Evolutionary conservation across 2,329 filamentous ascomycete species (phyloP).

Genomic region (Xylariaceae sp.): DNA sequence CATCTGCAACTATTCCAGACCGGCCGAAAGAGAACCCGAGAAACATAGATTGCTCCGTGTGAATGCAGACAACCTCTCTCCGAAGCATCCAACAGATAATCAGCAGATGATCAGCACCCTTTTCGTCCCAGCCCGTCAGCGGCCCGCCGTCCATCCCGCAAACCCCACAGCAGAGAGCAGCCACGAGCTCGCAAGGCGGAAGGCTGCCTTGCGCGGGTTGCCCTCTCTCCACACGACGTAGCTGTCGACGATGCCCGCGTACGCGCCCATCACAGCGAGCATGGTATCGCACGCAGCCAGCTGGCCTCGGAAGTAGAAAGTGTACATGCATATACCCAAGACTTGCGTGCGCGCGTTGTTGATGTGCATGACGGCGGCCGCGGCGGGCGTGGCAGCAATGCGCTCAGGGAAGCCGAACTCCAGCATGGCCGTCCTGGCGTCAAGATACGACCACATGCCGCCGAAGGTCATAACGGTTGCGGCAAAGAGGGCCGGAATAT

Average conservation of each 20-base stretch:
- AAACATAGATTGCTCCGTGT: too few species aligned
- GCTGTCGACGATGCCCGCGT: constrained; percentile 3
- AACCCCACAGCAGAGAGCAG: constrained; percentile 2
- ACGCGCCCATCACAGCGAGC: constrained; percentile 1
- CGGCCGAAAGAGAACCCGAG: too few species aligned
- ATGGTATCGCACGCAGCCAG: constrained; percentile 2
- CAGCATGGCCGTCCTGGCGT: constrained; percentile 3
- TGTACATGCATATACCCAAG: constrained; percentile 2
- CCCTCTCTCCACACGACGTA: constrained; percentile 3
- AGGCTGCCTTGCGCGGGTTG: constrained; percentile 1
- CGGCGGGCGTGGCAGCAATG: constrained; percentile 1
- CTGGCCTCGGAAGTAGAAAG: constrained; percentile 3
- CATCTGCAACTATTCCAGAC: too few species aligned
- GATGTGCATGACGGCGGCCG: constrained; percentile 3
- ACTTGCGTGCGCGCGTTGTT: constrained; percentile 2
- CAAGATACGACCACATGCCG: constrained; percentile 2
- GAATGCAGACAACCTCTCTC: too few species aligned
- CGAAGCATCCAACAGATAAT: too few species aligned
- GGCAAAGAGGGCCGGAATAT: constrained; percentile 5
- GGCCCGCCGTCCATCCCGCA: constrained; percentile 2
- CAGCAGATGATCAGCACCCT: too few species aligned
- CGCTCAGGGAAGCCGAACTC: constrained; percentile 4
- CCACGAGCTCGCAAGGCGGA: constrained; percentile 2
- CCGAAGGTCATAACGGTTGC: constrained; percentile 4
- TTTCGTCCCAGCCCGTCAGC: neutral